Evolutionary conservation across 2,329 filamentous ascomycete species (phyloP), one percentile per base, ranked within the genome.

Genomic region (Trichoderma breve): DNA sequence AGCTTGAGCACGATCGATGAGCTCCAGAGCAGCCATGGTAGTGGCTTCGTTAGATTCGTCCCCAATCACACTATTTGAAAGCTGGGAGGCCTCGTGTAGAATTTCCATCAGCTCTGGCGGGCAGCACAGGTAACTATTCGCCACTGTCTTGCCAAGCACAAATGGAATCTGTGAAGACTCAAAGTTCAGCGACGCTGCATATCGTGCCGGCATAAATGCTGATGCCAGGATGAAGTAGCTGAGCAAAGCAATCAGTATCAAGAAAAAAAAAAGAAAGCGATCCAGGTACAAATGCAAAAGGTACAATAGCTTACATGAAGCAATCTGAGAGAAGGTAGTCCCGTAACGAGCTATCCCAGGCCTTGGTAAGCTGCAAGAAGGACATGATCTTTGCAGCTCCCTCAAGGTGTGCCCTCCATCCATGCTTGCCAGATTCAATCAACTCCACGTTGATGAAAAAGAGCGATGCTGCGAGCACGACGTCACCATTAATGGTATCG

Each of bases 371-470:
- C 30, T 81, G 79, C 4, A 86, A 75, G 12, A 83, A 76, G 24
- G 80, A 79, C 79, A 86, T 84, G 57, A 86, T 83, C 28, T 78
- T 79, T 4, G 81, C 81, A 3, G 84, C 84, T 3, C 83, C 85
- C 65, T 85, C 81, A 26, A 86, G 79, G 71, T 86, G 85, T 15
- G 82, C 81, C 61, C 81, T 83, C 84, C 84, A 86, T 14, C 82
- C 83, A 47, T 84, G 81, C 74, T 82, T 84, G 1, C 84, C 84
- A 15, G 83, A 84, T 76, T 86, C 84, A 65, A 86, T 84, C 62
- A 86, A 78, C 77, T 87, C 83, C 64, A 86, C 79, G 73, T 86
- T 85, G 78, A 87, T 80, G 74, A 86, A 83, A 76, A 86, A 86
- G 21, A 86, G 78, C 3, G 84, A 83, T 0, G 85, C 83, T 1